Evolutionary conservation across 1,284 basidiomycete species (phyloP).

Genomic region (Malassezia caprae): DNA sequence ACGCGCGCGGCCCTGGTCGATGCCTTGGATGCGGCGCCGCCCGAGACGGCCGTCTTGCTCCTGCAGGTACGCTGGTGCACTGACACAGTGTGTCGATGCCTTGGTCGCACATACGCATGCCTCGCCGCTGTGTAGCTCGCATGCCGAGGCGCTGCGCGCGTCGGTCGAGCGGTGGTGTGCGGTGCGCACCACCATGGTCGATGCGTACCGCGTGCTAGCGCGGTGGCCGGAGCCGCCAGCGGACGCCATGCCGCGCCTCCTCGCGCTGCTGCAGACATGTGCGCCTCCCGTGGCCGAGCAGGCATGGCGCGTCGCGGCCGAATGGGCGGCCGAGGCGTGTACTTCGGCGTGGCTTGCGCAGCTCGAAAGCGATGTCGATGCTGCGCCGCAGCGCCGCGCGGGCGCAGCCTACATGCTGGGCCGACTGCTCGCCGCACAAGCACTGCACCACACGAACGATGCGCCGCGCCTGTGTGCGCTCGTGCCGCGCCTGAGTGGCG

Average conservation of each 20-base stretch:
- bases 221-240: background rate
- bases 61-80: background rate
- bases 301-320: background rate
- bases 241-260: background rate
- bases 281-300: background rate
- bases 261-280: background rate
- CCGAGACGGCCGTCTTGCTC: background rate
- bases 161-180: background rate
- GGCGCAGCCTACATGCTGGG: background rate
- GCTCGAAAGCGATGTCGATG: background rate
- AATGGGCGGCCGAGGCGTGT: background rate
- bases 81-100: background rate
- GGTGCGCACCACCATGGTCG: background rate
- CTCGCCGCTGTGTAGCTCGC: background rate
- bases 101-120: background rate
- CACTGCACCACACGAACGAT: background rate
- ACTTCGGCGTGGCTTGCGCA: background rate
- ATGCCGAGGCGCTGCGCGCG: constrained; percentile 6
- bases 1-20: background rate
- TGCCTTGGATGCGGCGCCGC: background rate
- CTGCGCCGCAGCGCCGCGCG: background rate
- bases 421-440: background rate
- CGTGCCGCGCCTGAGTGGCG: background rate
- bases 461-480: background rate
- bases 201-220: background rate